phyloP scores from a whole-genome alignment of 208 protist species.

The Wallacemonas sp. region DNA sequence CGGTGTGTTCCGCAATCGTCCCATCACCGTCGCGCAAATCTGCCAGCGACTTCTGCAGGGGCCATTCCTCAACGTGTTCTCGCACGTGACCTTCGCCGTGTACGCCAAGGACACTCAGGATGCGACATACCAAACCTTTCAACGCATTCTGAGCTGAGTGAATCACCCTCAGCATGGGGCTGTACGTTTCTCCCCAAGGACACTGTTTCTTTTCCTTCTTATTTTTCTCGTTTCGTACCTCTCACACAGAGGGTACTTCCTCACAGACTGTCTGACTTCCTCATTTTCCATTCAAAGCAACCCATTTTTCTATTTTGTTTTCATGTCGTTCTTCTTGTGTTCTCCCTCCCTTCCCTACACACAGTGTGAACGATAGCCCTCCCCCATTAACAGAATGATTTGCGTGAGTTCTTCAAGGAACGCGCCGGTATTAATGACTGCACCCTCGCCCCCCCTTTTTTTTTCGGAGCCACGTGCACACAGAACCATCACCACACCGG shows the following conservation, averaged over 20 bases:
- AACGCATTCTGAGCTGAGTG: background rate
- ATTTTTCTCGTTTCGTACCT: background rate
- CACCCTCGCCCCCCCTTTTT: too few relatives aligned
- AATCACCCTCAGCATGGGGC: too few relatives aligned
- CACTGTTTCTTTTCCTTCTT: constrained; percentile 1
- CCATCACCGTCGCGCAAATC: background rate
- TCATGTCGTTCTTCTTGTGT: constrained; percentile 8
- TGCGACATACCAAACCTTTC: background rate
- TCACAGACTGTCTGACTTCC: too few relatives aligned
- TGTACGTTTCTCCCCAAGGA: too few relatives aligned
- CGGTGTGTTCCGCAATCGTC: constrained; percentile 24
- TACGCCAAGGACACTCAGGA: constrained; percentile 11
- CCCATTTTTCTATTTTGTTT: background rate
- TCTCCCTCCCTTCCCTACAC: background rate
- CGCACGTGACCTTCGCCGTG: constrained; percentile 20
- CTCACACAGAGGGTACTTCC: too few relatives aligned
- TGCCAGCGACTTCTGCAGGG: background rate
- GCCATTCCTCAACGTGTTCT: constrained; percentile 15
- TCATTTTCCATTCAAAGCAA: too few relatives aligned
- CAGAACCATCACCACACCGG: too few relatives aligned
- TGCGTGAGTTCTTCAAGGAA: too few relatives aligned
- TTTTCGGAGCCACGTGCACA: too few relatives aligned
- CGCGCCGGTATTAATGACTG: too few relatives aligned
- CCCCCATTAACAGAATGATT: too few relatives aligned
- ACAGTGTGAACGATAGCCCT: too few relatives aligned